These are phyloP conservation scores for Populus davidiana DNA, from an alignment of 345 rosid species.

Conservation along the genomic window DNA sequence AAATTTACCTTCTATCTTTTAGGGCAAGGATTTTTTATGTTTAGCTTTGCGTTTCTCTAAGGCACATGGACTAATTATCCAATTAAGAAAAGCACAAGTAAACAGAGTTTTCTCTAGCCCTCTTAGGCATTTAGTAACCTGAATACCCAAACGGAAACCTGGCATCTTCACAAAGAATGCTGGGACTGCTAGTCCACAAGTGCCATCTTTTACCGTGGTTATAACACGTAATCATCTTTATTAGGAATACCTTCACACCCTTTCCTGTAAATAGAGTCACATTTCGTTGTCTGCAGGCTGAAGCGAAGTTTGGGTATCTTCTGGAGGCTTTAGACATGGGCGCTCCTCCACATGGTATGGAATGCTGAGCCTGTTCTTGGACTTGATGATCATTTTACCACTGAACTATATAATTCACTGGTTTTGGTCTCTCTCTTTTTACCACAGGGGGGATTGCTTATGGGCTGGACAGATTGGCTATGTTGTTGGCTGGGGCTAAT, in stretches of 20 bases:
- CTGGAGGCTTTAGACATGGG: constrained; percentile 97
- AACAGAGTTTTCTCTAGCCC: background rate
- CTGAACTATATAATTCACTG: background rate
- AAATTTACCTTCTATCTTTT: background rate
- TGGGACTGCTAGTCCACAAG: background rate
- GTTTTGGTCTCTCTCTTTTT: background rate
- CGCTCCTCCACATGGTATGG: constrained; percentile 95
- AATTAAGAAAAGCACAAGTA: background rate
- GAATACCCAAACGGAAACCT: background rate
- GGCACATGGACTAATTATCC: background rate
- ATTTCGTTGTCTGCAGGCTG: constrained; percentile 53
- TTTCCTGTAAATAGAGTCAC: background rate
- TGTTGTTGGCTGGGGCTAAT: constrained; percentile 72
- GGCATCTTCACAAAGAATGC: background rate
- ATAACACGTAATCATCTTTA: background rate
- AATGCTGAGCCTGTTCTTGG: background rate
- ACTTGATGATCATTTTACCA: background rate
- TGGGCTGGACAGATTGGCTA: constrained; percentile 89
- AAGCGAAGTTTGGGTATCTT: constrained; percentile 91
- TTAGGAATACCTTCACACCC: background rate
- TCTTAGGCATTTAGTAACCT: background rate
- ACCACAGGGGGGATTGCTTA: constrained; percentile 84
- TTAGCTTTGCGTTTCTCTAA: background rate
- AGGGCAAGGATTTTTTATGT: background rate
- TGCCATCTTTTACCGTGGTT: background rate